Conservation (phyloP, 176 grass and related monocot species). For the Eleusine indica region DNA sequence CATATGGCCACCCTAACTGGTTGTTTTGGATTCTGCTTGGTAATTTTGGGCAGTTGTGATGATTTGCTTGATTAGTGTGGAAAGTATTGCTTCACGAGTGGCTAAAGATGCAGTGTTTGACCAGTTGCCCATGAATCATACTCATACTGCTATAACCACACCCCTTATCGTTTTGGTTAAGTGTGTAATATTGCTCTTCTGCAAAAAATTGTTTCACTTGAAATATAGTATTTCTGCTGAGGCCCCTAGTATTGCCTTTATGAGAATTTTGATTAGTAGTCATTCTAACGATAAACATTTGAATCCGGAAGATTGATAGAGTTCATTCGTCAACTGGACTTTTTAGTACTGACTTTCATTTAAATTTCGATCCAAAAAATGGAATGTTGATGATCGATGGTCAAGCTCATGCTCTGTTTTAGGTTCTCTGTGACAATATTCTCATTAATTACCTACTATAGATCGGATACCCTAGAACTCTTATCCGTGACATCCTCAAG, state of each 20-base stretch:
- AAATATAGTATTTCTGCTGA: not conserved
- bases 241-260: not conserved
- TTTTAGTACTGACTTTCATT: not conserved
- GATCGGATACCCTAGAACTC: not conserved
- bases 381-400: not conserved
- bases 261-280: not conserved
- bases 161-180: not conserved
- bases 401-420: not conserved
- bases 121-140: not conserved
- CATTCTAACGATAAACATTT: not conserved
- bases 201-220: not conserved
- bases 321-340: not conserved
- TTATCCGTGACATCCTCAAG: not conserved
- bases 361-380: constrained; percentile 3
- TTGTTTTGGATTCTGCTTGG: constrained; percentile 14
- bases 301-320: not conserved
- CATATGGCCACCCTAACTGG: not conserved
- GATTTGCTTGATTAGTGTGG: not conserved
- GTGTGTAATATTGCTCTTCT: not conserved
- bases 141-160: not conserved
- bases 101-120: constrained; percentile 19
- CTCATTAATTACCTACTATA: not conserved
- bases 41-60: constrained; percentile 6
- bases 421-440: constrained; percentile 14
- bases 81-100: not conserved